Base-by-base conservation (phyloP, 1,139 yeast species). In the Yamadazyma mexicana region DNA sequence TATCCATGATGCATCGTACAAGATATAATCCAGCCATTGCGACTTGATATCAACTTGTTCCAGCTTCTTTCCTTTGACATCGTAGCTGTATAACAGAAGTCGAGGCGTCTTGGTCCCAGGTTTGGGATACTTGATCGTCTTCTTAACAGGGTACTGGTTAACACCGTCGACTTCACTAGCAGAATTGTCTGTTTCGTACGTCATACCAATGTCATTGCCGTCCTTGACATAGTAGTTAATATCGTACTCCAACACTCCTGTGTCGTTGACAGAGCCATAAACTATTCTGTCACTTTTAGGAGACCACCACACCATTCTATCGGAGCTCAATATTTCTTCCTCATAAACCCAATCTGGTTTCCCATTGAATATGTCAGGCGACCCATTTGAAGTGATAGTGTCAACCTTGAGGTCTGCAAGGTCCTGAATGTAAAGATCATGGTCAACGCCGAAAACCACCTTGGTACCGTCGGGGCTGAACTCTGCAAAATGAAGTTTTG, bases 311-410 rank as follows among this genome's bases (percentile, higher is more conserved):
- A 88, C 60, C 3, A 94, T 79, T 32, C 66, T 66, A 48, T 84
- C 87, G 5, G 71, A 66, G 0, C 76, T 72, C 4, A 83, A 59
- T 1, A 92, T 89, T 54, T 94, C 98, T 54, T 94, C 98, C 58
- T 92, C 98, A 56, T 92, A 92, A 0, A 92, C 87, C 98, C 98
- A 92, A 54, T 92, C 98, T 0, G 97, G 85, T 46, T 80, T 83
- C 0, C 96, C 99, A 55, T 92, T 88, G 51, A 81, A 78, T n/a
- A 87, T 68, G 33, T 75, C 63, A 0, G 59, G 59, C 4, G 84
- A 75, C 0, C 97, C 97, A 52, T 81, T 89, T 2, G 54, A 43
- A 0, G 98, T 88, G 10, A 92, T 62, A 51, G 69, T 74, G 0
- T 45, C 51, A 4, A 65, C 50, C 9, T 50, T 43, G 9, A 50